Evolutionary conservation across 805 yeast species (phyloP).

Genomic region (Starmerella vaccinii): DNA sequence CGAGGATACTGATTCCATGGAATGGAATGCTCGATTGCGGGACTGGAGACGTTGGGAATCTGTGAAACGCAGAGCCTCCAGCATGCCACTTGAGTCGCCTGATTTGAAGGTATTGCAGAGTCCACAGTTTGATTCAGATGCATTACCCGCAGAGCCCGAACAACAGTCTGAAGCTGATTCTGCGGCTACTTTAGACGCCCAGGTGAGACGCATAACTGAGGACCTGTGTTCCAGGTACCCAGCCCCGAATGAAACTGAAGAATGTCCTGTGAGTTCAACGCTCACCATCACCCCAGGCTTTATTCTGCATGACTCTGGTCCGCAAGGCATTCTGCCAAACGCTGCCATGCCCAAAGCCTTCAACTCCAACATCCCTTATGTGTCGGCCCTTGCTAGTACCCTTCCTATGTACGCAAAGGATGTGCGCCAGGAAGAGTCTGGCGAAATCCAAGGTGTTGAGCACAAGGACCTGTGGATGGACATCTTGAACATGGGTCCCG

Average conservation of each 20-base stretch:
- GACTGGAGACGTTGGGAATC: slow-evolving; percentile 25
- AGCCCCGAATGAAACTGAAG: background rate
- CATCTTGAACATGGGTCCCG: slow-evolving; percentile 4
- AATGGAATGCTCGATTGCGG: slow-evolving; percentile 26
- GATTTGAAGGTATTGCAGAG: background rate
- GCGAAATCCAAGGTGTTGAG: background rate
- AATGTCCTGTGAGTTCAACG: slow-evolving; percentile 17
- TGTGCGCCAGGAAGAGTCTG: slow-evolving; percentile 17
- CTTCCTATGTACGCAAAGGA: slow-evolving; percentile 23
- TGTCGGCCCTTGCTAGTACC: slow-evolving; percentile 23
- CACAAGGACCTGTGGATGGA: slow-evolving; percentile 5
- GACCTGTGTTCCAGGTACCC: background rate
- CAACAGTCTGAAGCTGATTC: background rate
- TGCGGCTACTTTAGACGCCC: background rate
- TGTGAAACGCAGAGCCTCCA: slow-evolving; percentile 7
- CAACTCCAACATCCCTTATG: slow-evolving; percentile 27
- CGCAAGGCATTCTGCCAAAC: slow-evolving; percentile 9
- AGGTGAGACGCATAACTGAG: background rate
- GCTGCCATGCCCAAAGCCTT: slow-evolving; percentile 23
- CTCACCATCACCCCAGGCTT: slow-evolving; percentile 30
- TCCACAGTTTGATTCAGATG: background rate
- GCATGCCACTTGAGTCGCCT: background rate
- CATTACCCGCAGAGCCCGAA: background rate
- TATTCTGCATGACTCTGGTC: slow-evolving; percentile 23
- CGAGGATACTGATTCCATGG: slow-evolving; percentile 24